A percentile compares a stretch with the other conserved stretches of the same genome.
phyloP scores from a whole-genome alignment of 2,329 filamentous ascomycete species.

The Aureobasidium sp. region DNA sequence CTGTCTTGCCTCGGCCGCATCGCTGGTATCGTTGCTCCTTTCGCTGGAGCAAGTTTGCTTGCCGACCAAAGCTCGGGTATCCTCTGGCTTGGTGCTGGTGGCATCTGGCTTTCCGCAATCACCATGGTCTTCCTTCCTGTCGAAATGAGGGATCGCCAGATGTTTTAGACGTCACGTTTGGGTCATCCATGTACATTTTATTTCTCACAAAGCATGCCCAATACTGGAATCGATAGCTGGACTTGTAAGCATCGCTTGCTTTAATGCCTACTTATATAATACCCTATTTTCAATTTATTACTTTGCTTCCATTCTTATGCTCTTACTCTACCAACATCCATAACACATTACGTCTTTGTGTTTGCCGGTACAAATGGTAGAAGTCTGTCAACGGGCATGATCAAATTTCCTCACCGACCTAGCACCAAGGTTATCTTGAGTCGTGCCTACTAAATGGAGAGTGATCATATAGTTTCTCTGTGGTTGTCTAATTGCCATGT shows the following conservation, averaged over 20 bases:
- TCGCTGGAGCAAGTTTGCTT: slow-evolving; percentile 35
- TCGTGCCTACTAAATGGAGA: no score
- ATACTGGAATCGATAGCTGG: not conserved
- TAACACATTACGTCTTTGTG: no score
- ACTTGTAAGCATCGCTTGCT: not conserved
- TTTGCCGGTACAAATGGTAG: no score
- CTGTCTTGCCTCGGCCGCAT: slow-evolving; percentile 52
- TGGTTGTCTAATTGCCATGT: no score
- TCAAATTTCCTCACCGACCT: no score
- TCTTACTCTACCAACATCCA: no score
- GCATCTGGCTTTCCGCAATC: slow-evolving; percentile 10
- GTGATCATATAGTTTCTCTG: no score
- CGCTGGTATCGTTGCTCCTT: slow-evolving; percentile 50
- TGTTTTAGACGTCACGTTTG: slow-evolving; percentile 2
- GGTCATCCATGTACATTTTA: not conserved
- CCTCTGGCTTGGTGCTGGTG: slow-evolving; percentile 11
- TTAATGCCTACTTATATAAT: not conserved
- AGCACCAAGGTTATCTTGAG: no score
- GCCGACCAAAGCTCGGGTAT: not conserved
- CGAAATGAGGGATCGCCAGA: slow-evolving; percentile 12
- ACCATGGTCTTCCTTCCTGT: slow-evolving; percentile 13
- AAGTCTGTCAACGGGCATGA: no score
- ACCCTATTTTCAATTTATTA: not conserved
- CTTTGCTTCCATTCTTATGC: not conserved
- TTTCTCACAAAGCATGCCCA: not conserved